phyloP scores from a whole-genome alignment of 2,329 filamentous ascomycete species.

The Beauveria sp. region DNA sequence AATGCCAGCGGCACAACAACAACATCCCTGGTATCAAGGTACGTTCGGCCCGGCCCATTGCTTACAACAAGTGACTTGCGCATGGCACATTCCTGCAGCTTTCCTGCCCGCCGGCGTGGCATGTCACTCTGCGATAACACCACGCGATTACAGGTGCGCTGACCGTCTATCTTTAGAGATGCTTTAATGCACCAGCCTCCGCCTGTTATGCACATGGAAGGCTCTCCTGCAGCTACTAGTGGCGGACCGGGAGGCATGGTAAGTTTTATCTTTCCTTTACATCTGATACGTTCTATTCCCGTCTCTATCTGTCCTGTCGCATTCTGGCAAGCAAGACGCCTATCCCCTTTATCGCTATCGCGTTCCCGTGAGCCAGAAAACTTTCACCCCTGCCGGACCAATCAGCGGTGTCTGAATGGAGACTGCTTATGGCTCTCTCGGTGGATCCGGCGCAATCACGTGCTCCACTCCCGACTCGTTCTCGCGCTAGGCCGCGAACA shows the following conservation, averaged over 20 bases:
- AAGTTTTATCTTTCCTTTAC: conserved; percentile 19
- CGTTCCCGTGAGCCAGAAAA: not conserved
- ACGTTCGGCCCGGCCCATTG: conserved; percentile 17
- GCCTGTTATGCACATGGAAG: conserved; percentile 8
- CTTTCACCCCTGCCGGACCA: not conserved
- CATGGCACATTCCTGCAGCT: not conserved
- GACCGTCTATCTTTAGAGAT: conserved; percentile 6
- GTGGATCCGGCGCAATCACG: conserved; percentile 21
- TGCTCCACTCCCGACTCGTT: conserved; percentile 18
- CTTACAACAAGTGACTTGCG: not conserved
- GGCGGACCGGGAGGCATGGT: conserved; percentile 34
- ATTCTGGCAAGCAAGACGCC: not conserved
- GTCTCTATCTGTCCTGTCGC: conserved; percentile 8
- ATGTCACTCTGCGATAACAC: conserved; percentile 12
- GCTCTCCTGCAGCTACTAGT: conserved; percentile 33
- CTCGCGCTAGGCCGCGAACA: not conserved
- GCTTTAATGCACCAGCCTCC: conserved; percentile 12
- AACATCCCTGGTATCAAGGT: conserved; percentile 41
- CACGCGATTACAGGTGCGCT: conserved; percentile 11
- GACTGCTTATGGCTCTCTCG: not conserved
- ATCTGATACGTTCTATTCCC: conserved; percentile 9
- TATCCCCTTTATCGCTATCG: conserved; percentile 13
- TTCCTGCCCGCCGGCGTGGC: not conserved
- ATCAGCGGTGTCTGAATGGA: conserved; percentile 9
- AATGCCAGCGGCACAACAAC: conserved; percentile 28